phyloP scores from a whole-genome alignment of 495 filamentous ascomycete genomes.

The Penicillium bovifimosum region DNA sequence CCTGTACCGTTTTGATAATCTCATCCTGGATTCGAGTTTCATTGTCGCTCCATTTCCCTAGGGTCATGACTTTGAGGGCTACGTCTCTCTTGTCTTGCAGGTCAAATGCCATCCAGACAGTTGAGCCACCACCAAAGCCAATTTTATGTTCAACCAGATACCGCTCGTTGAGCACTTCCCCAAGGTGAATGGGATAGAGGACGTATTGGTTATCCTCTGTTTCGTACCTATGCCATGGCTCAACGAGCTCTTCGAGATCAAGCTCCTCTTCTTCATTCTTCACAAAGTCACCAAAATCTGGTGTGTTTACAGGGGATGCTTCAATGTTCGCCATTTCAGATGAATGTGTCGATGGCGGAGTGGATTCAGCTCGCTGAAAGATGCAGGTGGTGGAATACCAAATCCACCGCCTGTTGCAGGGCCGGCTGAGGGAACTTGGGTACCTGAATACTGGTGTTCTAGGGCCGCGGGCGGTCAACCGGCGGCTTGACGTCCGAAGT shows the following conservation, averaged over 20 bases:
- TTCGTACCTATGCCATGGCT: constrained; percentile 10
- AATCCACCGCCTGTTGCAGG: too few relatives aligned
- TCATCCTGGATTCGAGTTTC: constrained; percentile 23
- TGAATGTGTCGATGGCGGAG: background rate
- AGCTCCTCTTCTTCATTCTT: constrained; percentile 9
- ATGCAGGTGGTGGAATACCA: too few relatives aligned
- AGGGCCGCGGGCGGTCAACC: too few relatives aligned
- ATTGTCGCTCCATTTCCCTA: constrained; percentile 15
- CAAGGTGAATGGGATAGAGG: constrained; percentile 18
- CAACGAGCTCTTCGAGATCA: constrained; percentile 11
- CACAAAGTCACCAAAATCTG: constrained; percentile 13
- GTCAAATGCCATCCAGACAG: constrained; percentile 63
- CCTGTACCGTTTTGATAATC: constrained; percentile 21
- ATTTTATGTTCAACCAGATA: constrained; percentile 82
- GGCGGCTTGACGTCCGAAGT: too few relatives aligned
- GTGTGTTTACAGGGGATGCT: constrained; percentile 1
- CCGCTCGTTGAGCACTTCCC: constrained; percentile 52
- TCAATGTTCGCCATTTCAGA: constrained; percentile 1
- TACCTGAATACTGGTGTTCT: too few relatives aligned
- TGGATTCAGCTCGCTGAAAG: too few relatives aligned
- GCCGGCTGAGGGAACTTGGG: too few relatives aligned
- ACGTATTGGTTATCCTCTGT: background rate
- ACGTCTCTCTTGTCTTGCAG: constrained; percentile 21
- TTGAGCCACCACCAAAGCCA: constrained; percentile 80
- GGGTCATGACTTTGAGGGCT: constrained; percentile 25